phyloP scores from a whole-genome alignment of 2,329 filamentous ascomycete species.

The Colletotrichum sp. region DNA sequence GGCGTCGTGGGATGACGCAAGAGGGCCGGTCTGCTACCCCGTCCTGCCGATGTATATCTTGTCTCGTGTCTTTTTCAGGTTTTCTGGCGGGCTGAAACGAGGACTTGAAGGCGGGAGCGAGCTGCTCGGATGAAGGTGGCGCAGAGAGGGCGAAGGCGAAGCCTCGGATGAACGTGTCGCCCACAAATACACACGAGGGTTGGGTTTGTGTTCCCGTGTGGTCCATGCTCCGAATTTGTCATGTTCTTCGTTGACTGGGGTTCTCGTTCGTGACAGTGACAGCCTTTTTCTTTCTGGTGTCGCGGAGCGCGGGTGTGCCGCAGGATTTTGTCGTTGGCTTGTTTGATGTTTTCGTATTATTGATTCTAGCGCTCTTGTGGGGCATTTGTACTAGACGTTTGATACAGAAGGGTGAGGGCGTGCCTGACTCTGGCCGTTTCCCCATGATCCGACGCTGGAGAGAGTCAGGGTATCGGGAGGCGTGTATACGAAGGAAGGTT shows the following conservation, averaged over 20 bases:
- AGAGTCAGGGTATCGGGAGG: neutral
- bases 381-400: neutral
- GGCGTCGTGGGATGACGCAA: accelerated
- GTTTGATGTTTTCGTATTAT: neutral
- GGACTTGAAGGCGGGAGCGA: neutral
- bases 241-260: neutral
- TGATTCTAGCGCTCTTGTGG: neutral
- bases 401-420: neutral
- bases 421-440: neutral
- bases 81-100: neutral
- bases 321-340: neutral
- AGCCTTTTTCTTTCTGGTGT: too few relatives aligned
- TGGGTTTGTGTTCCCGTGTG: neutral
- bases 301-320: neutral
- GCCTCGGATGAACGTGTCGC: neutral
- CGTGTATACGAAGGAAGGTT: neutral
- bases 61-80: neutral
- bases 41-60: neutral
- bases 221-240: neutral
- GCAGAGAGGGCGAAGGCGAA: neutral
- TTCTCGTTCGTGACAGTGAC: neutral
- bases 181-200: neutral
- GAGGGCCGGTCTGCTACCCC: neutral
- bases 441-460: neutral
- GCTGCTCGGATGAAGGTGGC: neutral